phyloP scores from a whole-genome alignment of 2,329 filamentous ascomycete species.

The Cladophialophora psammophila region DNA sequence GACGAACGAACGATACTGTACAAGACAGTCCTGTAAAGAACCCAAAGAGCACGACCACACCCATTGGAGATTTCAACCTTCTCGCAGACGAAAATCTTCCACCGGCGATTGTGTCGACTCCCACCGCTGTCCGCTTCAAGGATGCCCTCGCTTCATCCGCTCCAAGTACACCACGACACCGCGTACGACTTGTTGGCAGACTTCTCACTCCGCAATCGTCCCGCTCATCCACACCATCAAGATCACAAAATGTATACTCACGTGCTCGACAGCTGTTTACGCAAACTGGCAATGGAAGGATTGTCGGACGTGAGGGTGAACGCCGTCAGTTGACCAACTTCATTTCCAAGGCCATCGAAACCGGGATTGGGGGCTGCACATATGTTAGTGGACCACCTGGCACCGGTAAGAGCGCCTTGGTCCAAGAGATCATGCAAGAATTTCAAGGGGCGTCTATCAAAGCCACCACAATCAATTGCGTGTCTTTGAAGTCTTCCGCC shows the following conservation, averaged over 20 bases:
- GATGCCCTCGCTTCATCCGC: conserved; percentile 75
- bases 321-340: conserved; percentile 72
- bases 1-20: conserved; percentile 58
- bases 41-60: conserved; percentile 36
- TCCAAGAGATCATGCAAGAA: conserved; percentile 76
- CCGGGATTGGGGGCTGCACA: conserved; percentile 76
- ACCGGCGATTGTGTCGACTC: conserved; percentile 54
- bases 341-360: conserved; percentile 67
- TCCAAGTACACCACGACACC: conserved; percentile 81
- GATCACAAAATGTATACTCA: conserved; percentile 78
- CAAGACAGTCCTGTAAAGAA: conserved; percentile 40
- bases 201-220: conserved; percentile 80
- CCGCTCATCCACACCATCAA: conserved; percentile 74
- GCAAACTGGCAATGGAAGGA: conserved; percentile 74
- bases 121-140: conserved; percentile 72
- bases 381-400: conserved; percentile 96
- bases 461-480: conserved; percentile 90
- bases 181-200: conserved; percentile 77
- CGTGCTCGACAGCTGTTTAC: conserved; percentile 86
- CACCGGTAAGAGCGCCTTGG: conserved; percentile 94
- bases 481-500: conserved; percentile 88
- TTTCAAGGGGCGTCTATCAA: conserved; percentile 64
- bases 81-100: conserved; percentile 54
- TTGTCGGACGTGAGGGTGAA: conserved; percentile 79
- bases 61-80: conserved; percentile 2